These are phyloP conservation scores for Zea mays DNA, from an alignment of 176 grass and related monocot genomes.

Conservation along the genomic window DNA sequence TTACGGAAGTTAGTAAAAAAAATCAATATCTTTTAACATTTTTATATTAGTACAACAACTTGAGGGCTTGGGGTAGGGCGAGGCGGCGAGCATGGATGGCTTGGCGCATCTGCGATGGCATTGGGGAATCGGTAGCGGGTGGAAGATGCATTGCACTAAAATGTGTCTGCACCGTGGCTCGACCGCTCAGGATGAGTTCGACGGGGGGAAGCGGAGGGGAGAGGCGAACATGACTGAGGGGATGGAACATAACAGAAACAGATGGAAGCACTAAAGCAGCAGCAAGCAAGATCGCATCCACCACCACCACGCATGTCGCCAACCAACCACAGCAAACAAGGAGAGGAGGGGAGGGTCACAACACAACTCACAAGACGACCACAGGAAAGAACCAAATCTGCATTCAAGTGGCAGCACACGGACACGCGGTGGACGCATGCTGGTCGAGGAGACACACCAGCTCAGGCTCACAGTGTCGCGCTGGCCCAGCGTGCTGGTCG, in stretches of 20 bases:
- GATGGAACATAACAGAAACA: not conserved
- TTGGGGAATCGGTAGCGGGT: no score
- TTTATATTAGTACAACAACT: no score
- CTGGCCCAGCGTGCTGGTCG: conserved; percentile 19
- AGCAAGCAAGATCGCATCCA: not conserved
- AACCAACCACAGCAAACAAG: conserved; percentile 49
- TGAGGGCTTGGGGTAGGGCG: no score
- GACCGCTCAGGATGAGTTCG: no score
- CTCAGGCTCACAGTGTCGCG: not conserved
- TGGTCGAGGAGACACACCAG: not conserved
- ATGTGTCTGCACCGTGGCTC: no score
- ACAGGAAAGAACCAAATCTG: conserved; percentile 37
- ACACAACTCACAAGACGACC: not conserved
- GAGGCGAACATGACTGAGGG: no score
- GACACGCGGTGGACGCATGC: conserved; percentile 23
- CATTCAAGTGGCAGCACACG: conserved; percentile 10
- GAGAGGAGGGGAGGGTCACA: conserved; percentile 19
- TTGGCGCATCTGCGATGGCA: no score
- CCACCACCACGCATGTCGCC: conserved; percentile 27
- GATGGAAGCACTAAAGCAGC: not conserved
- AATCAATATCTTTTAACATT: no score
- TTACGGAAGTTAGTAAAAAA: no score
- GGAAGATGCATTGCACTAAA: no score
- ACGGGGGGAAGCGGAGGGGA: no score
- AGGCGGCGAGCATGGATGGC: no score